Evolutionary conservation across 225 moss, liverwort and hornwort species (phyloP).

Genomic region (Pleurozium schreberi): DNA sequence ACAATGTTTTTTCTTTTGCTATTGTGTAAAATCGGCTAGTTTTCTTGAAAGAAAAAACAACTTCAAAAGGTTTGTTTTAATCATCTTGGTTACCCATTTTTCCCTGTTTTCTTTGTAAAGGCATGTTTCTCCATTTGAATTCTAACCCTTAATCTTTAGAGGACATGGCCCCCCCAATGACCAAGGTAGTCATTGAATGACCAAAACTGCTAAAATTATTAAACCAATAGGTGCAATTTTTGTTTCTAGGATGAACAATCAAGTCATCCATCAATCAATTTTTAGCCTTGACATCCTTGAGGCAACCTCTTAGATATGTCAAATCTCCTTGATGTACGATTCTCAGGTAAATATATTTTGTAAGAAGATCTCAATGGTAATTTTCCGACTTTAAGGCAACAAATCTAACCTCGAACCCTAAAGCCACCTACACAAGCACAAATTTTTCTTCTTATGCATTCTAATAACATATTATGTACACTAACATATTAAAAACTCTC

Average conservation of each 20-base stretch:
- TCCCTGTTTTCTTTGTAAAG: neutral
- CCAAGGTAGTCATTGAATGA: too few species aligned
- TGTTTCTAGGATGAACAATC: neutral
- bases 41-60: neutral
- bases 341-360: neutral
- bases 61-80: neutral
- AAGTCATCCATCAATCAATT: neutral
- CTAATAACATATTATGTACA: neutral
- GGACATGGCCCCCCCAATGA: rapidly evolving
- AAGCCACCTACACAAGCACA: neutral
- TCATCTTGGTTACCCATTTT: neutral
- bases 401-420: neutral
- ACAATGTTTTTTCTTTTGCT: neutral
- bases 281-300: too few species aligned
- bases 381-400: neutral
- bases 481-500: neutral
- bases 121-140: rapidly evolving
- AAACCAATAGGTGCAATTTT: neutral
- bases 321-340: neutral
- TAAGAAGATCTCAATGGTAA: neutral
- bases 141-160: neutral
- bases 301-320: neutral
- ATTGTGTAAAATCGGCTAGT: neutral
- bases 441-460: neutral
- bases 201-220: neutral